phyloP scores from a whole-genome alignment of 164 flowering plant species.

The Chimonanthus praecox region DNA sequence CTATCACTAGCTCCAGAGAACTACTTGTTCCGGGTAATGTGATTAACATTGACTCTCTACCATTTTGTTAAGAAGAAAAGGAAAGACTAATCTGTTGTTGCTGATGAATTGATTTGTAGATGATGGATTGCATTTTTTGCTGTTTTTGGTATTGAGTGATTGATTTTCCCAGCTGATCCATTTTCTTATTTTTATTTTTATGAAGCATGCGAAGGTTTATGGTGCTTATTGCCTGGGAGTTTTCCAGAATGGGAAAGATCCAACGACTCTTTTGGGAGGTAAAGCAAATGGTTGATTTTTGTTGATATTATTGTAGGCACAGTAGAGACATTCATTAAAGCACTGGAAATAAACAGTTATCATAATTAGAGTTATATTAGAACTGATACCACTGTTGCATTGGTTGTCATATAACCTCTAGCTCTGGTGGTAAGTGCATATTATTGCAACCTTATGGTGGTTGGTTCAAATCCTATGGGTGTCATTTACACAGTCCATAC shows the following conservation, averaged over 20 bases:
- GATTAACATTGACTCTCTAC: neutral
- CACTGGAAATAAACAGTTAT: neutral
- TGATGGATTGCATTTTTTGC: neutral
- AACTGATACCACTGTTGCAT: too few species aligned
- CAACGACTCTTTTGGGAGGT: slow-evolving; percentile 98
- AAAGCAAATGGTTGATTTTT: slow-evolving; percentile 6
- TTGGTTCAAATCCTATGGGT: too few species aligned
- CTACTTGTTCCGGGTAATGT: slow-evolving; percentile 75
- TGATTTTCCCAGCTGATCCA: slow-evolving; percentile 1
- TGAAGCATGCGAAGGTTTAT: slow-evolving; percentile 77
- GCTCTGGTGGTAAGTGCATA: too few species aligned
- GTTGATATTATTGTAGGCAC: neutral
- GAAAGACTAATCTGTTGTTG: neutral
- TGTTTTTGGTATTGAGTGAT: neutral
- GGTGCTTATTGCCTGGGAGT: slow-evolving; percentile 96
- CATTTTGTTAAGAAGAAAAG: neutral
- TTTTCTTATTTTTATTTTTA: neutral
- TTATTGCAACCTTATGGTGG: too few species aligned
- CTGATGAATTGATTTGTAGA: neutral
- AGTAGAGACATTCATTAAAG: neutral
- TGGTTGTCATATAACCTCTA: too few species aligned
- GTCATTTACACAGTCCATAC: too few species aligned
- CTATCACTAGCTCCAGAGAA: slow-evolving; percentile 79
- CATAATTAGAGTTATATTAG: neutral
- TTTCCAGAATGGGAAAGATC: slow-evolving; percentile 86